Evolutionary conservation across 495 filamentous ascomycete species (phyloP).

Genomic region (Letharia lupina): DNA sequence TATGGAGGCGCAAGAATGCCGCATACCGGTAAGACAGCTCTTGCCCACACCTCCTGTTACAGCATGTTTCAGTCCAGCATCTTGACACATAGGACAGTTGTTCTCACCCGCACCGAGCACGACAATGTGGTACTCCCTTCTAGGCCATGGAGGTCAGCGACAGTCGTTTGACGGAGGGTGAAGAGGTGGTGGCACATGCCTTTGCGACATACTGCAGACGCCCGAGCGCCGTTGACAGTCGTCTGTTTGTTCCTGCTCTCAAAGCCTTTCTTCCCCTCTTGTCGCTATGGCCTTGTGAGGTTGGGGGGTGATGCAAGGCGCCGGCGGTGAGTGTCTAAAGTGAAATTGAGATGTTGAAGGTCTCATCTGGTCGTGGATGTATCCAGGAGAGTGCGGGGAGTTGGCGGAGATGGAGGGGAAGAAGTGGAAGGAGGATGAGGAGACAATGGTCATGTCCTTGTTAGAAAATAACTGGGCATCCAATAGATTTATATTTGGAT

Average conservation of each 20-base stretch:
- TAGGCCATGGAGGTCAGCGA: slow-evolving; percentile 25
- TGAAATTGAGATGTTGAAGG: not conserved
- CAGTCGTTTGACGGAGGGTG: not conserved
- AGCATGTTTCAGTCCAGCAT: slow-evolving; percentile 23
- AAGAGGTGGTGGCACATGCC: slow-evolving; percentile 9
- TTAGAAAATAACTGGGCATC: not conserved
- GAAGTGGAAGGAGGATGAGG: not conserved
- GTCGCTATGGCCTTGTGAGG: not conserved
- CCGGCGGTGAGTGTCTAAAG: not conserved
- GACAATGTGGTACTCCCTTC: slow-evolving; percentile 86
- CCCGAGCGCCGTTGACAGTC: not conserved
- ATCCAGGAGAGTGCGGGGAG: not conserved
- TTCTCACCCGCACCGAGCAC: slow-evolving; percentile 75
- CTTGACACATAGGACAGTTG: not conserved
- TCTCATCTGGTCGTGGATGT: not conserved
- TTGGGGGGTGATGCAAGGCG: not conserved
- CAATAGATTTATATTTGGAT: slow-evolving; percentile 4
- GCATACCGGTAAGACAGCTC: slow-evolving; percentile 90
- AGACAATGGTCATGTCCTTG: not conserved
- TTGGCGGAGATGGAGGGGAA: not conserved
- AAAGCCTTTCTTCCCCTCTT: not conserved
- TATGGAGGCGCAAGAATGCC: slow-evolving; percentile 16
- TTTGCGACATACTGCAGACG: slow-evolving; percentile 20
- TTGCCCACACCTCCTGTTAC: slow-evolving; percentile 86
- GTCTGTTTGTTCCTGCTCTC: not conserved